These are phyloP conservation scores for Lipomyces yamanashiensis DNA, from an alignment of 805 yeast genomes.

Conservation along the genomic window DNA sequence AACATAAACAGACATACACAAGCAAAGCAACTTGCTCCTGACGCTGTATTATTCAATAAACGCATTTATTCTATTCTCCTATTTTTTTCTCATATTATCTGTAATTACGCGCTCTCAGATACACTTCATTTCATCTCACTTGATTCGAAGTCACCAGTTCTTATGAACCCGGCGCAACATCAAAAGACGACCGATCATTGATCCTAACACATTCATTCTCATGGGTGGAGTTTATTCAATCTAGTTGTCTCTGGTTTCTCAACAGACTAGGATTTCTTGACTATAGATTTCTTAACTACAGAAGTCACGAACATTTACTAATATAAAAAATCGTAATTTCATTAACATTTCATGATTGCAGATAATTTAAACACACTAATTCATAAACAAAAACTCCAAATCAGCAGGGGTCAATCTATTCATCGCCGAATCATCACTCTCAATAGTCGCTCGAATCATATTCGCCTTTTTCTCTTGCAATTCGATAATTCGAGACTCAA, in stretches of 20 bases:
- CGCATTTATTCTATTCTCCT: background rate
- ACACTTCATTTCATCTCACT: background rate
- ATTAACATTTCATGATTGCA: no score
- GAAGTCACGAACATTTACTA: background rate
- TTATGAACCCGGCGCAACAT: background rate
- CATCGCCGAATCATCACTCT: constrained; percentile 89
- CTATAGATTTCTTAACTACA: background rate
- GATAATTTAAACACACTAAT: background rate
- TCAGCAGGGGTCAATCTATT: constrained; percentile 90
- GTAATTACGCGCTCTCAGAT: background rate
- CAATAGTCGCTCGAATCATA: constrained; percentile 96
- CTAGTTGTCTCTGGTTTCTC: background rate
- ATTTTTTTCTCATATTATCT: background rate
- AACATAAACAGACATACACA: background rate
- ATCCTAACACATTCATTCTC: background rate
- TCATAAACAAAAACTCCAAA: constrained; percentile 80
- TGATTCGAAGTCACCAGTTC: background rate
- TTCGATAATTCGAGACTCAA: constrained; percentile 93
- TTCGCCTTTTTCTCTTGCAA: constrained; percentile 96
- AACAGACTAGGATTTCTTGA: background rate
- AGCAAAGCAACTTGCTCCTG: no score
- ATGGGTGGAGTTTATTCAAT: background rate
- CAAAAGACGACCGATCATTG: background rate
- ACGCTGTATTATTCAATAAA: no score
- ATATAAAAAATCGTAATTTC: background rate